Evolutionary conservation across 805 yeast genomes (phyloP).

Genomic region (Sporopachydermia lactativora): DNA sequence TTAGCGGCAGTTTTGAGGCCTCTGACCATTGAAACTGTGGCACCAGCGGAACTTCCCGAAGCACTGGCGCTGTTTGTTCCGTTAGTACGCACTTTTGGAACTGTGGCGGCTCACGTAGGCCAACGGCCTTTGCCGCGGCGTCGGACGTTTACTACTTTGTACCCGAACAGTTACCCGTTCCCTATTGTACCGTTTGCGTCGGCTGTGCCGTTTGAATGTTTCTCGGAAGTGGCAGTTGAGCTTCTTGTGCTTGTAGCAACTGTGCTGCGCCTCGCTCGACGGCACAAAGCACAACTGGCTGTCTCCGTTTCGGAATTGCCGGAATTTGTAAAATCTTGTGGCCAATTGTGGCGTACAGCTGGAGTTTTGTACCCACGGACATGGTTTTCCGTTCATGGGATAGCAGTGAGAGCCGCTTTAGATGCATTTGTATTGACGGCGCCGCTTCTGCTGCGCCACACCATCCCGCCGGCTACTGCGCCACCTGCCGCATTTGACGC

Average conservation of each 20-base stretch:
- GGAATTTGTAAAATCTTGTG: slow-evolving; percentile 15
- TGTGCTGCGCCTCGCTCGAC: slow-evolving; percentile 6
- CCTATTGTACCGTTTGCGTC: slow-evolving; percentile 56
- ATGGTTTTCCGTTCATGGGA: slow-evolving; percentile 59
- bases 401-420: slow-evolving; percentile 34
- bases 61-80: not conserved
- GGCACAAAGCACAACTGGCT: slow-evolving; percentile 6
- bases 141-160: slow-evolving; percentile 51
- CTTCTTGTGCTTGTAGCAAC: slow-evolving; percentile 42
- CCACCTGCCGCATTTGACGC: slow-evolving; percentile 41
- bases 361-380: slow-evolving; percentile 26
- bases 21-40: not conserved
- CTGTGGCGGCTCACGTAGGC: not conserved
- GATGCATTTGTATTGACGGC: slow-evolving; percentile 34
- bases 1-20: not conserved
- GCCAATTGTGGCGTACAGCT: slow-evolving; percentile 13
- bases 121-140: slow-evolving; percentile 24
- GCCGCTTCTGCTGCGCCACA: slow-evolving; percentile 32
- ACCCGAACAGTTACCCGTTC: slow-evolving; percentile 58
- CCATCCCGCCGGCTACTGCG: slow-evolving; percentile 35
- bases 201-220: slow-evolving; percentile 48
- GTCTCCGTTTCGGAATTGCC: slow-evolving; percentile 15
- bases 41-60: not conserved
- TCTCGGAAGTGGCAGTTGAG: slow-evolving; percentile 64
- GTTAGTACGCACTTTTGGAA: not conserved